phyloP scores from a whole-genome alignment of 345 rosid species.

The Arabidopsis arenosa region DNA sequence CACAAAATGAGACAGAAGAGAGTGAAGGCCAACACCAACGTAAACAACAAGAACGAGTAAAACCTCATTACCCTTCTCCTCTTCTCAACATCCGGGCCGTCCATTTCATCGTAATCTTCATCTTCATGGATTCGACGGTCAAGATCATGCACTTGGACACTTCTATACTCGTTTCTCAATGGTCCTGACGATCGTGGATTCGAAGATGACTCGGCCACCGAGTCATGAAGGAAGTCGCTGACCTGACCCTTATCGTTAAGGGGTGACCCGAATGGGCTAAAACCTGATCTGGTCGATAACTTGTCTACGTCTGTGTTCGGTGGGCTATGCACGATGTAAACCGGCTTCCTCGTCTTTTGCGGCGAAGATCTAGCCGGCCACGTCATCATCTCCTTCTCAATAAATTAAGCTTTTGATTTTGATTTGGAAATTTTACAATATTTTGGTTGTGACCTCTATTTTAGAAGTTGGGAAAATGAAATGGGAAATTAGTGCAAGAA shows the following conservation, averaged over 20 bases:
- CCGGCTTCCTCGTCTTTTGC: conserved; percentile 58
- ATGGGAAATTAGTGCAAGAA: conserved; percentile 8
- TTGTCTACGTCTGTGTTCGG: conserved; percentile 81
- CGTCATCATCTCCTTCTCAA: conserved; percentile 10
- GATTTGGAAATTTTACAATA: not conserved
- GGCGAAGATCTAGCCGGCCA: conserved; percentile 62
- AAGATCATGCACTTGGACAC: conserved; percentile 49
- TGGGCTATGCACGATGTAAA: conserved; percentile 90
- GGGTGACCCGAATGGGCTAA: conserved; percentile 67
- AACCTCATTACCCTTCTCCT: conserved; percentile 50
- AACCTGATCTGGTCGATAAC: conserved; percentile 73
- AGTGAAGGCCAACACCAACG: conserved; percentile 63
- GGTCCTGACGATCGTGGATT: conserved; percentile 71
- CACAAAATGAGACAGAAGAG: conserved; percentile 75
- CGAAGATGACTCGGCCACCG: conserved; percentile 68
- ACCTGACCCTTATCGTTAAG: conserved; percentile 68
- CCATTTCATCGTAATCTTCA: conserved; percentile 46
- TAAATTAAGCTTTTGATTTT: not conserved
- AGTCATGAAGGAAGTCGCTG: conserved; percentile 69
- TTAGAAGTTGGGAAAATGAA: conserved; percentile 15
- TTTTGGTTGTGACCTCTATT: conserved; percentile 8
- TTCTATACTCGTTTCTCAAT: conserved; percentile 65
- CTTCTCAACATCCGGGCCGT: conserved; percentile 8
- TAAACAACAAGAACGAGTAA: conserved; percentile 54
- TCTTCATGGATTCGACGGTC: conserved; percentile 24